Evolutionary conservation across 352 stramenopile species (phyloP).

Genomic region (Phytopythium delawarense): DNA sequence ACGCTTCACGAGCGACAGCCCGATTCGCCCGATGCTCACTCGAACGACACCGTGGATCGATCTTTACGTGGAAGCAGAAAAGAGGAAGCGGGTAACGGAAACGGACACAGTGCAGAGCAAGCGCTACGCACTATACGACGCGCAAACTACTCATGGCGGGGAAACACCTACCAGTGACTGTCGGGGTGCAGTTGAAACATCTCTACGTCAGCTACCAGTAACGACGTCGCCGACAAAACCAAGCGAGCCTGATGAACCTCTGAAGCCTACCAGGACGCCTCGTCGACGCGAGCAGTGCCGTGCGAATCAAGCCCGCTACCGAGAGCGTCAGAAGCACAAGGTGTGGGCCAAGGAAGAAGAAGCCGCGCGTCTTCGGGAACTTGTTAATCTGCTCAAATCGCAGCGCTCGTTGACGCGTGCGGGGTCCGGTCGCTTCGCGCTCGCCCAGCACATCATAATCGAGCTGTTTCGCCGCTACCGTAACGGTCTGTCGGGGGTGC

Average conservation of each 20-base stretch:
- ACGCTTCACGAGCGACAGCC: neutral
- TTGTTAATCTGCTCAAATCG: slow-evolving; percentile 14
- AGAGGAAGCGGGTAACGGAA: neutral
- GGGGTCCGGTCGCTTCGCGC: slow-evolving; percentile 7
- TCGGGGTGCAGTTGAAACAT: neutral
- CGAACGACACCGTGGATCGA: neutral
- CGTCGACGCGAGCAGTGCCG: slow-evolving; percentile 25
- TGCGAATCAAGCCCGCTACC: slow-evolving; percentile 38
- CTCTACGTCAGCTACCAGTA: neutral
- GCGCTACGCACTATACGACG: neutral
- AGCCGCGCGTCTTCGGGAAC: slow-evolving; percentile 15
- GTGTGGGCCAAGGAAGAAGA: slow-evolving; percentile 15
- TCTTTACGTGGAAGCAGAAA: neutral
- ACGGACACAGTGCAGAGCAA: neutral
- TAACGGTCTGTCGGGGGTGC: slow-evolving; percentile 9
- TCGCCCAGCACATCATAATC: slow-evolving; percentile 10
- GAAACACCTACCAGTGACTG: neutral
- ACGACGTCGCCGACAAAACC: neutral
- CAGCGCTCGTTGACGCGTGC: slow-evolving; percentile 10
- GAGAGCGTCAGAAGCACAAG: slow-evolving; percentile 22
- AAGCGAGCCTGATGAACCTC: neutral
- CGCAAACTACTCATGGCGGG: too few relatives aligned
- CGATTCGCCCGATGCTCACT: neutral
- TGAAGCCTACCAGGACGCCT: slow-evolving; percentile 17
- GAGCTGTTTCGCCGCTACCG: slow-evolving; percentile 20